phyloP scores from a whole-genome alignment of 2,329 filamentous ascomycete species.

The Byssothecium circinans region DNA sequence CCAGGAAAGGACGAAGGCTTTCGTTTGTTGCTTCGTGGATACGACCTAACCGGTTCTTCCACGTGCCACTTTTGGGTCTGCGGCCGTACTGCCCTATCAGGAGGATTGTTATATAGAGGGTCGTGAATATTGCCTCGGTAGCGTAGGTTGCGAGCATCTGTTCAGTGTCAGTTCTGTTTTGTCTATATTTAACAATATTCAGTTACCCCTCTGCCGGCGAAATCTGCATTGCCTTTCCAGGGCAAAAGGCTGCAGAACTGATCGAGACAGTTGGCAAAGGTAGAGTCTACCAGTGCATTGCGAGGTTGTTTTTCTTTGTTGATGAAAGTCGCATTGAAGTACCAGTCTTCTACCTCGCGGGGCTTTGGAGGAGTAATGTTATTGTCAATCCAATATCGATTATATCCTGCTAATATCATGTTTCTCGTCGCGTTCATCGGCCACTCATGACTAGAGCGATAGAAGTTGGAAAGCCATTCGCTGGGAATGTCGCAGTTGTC shows the following conservation, averaged over 20 bases:
- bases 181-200: background rate
- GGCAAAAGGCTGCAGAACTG: slow-evolving; percentile 4
- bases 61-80: background rate
- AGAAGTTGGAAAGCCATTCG: background rate
- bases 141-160: slow-evolving; percentile 13
- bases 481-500: background rate
- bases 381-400: background rate
- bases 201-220: slow-evolving; percentile 9
- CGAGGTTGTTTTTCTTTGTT: background rate
- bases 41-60: background rate
- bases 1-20: slow-evolving; percentile 7
- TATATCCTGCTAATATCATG: background rate
- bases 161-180: background rate
- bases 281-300: background rate
- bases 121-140: slow-evolving; percentile 3
- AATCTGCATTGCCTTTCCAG: slow-evolving; percentile 9
- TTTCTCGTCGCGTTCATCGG: background rate
- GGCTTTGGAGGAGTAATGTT: background rate
- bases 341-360: background rate
- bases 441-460: background rate
- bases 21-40: slow-evolving; percentile 4
- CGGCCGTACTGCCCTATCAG: background rate
- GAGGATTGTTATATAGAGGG: slow-evolving; percentile 2
- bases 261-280: background rate
- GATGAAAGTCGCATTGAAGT: background rate